Conservation (phyloP, 495 filamentous ascomycete species). For the Rostrohypoxylon terebratum region DNA sequence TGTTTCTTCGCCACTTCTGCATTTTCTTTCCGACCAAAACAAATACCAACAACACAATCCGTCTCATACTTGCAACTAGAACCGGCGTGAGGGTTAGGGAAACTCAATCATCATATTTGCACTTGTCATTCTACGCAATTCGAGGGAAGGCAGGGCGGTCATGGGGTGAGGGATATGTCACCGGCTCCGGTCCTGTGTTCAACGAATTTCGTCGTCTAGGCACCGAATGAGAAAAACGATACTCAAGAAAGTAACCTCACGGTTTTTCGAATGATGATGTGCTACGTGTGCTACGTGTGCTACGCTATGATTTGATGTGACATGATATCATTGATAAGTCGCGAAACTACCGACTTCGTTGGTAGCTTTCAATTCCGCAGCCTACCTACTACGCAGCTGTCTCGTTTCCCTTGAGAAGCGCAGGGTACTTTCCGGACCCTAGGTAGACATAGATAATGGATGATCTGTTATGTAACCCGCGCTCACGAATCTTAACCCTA, state of each 20-base stretch:
- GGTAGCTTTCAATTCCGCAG: background rate
- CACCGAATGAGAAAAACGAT: slow-evolving; percentile 52
- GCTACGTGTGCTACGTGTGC: background rate
- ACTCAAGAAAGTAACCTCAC: slow-evolving; percentile 27
- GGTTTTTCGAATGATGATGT: slow-evolving; percentile 18
- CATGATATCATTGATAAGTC: background rate
- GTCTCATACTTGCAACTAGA: slow-evolving; percentile 52
- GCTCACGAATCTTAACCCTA: no score
- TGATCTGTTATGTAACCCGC: no score
- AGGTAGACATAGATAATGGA: no score
- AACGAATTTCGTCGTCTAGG: slow-evolving; percentile 51
- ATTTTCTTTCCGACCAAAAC: slow-evolving; percentile 48
- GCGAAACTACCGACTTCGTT: background rate
- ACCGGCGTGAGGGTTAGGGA: slow-evolving; percentile 52
- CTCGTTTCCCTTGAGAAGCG: background rate
- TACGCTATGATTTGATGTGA: background rate
- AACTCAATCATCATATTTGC: slow-evolving; percentile 52
- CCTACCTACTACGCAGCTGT: background rate
- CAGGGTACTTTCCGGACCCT: no score
- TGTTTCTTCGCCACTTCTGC: slow-evolving; percentile 42
- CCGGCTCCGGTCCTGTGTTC: slow-evolving; percentile 51
- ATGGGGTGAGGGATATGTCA: slow-evolving; percentile 47
- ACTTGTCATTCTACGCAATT: slow-evolving; percentile 49
- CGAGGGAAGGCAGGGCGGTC: slow-evolving; percentile 48
- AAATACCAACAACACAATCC: slow-evolving; percentile 45